A percentile compares a stretch with the other conserved stretches of the same genome.
Evolutionary conservation across 441 rosid species (phyloP).

Genomic region (Gossypium davidsonii): DNA sequence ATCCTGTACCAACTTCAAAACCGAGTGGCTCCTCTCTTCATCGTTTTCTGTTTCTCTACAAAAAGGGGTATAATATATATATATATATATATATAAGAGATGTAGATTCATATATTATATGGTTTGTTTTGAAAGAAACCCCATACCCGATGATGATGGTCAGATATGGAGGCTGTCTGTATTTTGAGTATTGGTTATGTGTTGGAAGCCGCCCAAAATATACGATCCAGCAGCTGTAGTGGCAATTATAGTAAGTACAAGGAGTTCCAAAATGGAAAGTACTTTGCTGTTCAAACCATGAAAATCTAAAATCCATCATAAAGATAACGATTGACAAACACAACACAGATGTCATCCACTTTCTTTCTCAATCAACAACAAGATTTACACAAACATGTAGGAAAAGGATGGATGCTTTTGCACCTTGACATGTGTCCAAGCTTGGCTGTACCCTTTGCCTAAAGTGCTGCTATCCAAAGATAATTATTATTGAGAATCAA

Average conservation of each 20-base stretch:
- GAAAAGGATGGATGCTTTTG: background rate
- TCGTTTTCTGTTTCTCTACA: background rate
- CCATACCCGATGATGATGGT: background rate
- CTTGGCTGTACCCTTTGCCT: background rate
- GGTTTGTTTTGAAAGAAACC: background rate
- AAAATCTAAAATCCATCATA: slow-evolving; percentile 9
- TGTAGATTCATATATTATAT: background rate
- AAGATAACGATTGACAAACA: background rate
- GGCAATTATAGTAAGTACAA: slow-evolving; percentile 20
- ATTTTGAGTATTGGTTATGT: too few species aligned
- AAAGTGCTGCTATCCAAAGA: background rate
- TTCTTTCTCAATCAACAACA: background rate
- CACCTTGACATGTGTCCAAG: slow-evolving; percentile 17
- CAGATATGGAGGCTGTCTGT: background rate
- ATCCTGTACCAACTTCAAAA: slow-evolving; percentile 28
- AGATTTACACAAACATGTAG: slow-evolving; percentile 16
- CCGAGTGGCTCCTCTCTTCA: background rate
- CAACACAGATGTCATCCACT: slow-evolving; percentile 5
- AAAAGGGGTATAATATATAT: background rate
- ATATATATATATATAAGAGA: too few species aligned
- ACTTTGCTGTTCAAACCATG: slow-evolving; percentile 14
- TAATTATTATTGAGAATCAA: slow-evolving; percentile 2
- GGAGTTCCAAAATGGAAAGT: slow-evolving; percentile 25
- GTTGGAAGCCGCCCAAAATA: background rate
- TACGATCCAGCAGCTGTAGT: background rate